Evolutionary conservation across 2,329 filamentous ascomycete genomes (phyloP).

Genomic region (Dactylellina drechsleri): DNA sequence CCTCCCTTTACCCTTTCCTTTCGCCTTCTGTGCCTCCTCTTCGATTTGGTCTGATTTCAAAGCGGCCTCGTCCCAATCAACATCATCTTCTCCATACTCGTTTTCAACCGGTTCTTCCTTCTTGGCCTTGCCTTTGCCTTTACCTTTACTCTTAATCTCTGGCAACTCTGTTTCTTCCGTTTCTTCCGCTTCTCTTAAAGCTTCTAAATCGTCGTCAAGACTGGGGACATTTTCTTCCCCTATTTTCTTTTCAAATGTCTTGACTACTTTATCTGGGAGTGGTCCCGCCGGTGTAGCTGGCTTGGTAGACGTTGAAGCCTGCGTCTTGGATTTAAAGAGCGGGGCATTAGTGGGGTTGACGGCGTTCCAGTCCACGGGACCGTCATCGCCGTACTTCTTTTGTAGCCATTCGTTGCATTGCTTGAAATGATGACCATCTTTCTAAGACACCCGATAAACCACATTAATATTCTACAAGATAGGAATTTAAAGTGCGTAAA

Average conservation of each 20-base stretch:
- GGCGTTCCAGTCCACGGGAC: slow-evolving; percentile 85
- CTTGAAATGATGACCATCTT: slow-evolving; percentile 82
- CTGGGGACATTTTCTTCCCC: slow-evolving; percentile 22
- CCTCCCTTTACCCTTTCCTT: slow-evolving; percentile 31
- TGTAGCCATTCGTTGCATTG: slow-evolving; percentile 86
- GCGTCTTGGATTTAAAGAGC: slow-evolving; percentile 23
- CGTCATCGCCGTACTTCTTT: slow-evolving; percentile 79
- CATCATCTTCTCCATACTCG: slow-evolving; percentile 63
- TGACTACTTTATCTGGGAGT: slow-evolving; percentile 7
- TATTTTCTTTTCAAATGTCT: slow-evolving; percentile 29
- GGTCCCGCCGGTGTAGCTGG: slow-evolving; percentile 15
- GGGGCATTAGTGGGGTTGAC: slow-evolving; percentile 60
- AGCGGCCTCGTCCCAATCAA: slow-evolving; percentile 59
- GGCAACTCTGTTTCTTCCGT: slow-evolving; percentile 53
- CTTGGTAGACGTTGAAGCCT: slow-evolving; percentile 23
- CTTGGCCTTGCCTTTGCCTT: slow-evolving; percentile 51
- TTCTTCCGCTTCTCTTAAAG: slow-evolving; percentile 46
- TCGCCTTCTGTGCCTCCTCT: slow-evolving; percentile 56
- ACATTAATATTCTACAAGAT: not conserved
- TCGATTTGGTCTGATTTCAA: slow-evolving; percentile 51
- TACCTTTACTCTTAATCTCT: slow-evolving; percentile 56
- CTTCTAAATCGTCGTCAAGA: slow-evolving; percentile 50
- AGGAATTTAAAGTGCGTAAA: not conserved
- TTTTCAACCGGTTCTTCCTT: slow-evolving; percentile 58
- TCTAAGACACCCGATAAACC: slow-evolving; percentile 61